Evolutionary conservation across 2,329 filamentous ascomycete genomes (phyloP).

Genomic region (Fusarium nisikadoi): DNA sequence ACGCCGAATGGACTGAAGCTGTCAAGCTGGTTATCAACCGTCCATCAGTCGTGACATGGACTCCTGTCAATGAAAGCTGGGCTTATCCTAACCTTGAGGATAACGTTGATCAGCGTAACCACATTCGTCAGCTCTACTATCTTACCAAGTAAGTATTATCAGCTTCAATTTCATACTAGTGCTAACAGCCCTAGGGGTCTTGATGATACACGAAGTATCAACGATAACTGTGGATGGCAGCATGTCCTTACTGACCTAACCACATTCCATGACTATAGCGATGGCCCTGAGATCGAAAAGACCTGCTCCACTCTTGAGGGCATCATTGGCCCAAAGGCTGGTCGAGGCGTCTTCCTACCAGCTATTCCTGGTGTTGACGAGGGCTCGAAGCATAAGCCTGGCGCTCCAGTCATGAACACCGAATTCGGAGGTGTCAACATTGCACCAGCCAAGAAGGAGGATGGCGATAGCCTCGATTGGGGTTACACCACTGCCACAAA

Average conservation of each 20-base stretch:
- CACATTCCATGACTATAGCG: constrained; percentile 75
- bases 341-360: constrained; percentile 63
- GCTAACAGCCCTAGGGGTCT: constrained; percentile 53
- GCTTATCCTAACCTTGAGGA: constrained; percentile 69
- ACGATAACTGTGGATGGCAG: constrained; percentile 79
- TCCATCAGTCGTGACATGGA: constrained; percentile 73
- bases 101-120: constrained; percentile 68
- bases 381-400: constrained; percentile 61
- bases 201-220: constrained; percentile 72
- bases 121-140: constrained; percentile 72
- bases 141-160: constrained; percentile 64
- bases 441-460: constrained; percentile 55
- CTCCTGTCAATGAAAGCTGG: constrained; percentile 73
- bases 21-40: constrained; percentile 74
- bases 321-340: constrained; percentile 64
- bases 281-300: constrained; percentile 64
- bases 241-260: constrained; percentile 72
- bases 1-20: constrained; percentile 71
- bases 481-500: constrained; percentile 75
- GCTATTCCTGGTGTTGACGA: constrained; percentile 56
- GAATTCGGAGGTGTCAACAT: constrained; percentile 78
- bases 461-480: constrained; percentile 65
- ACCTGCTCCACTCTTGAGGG: constrained; percentile 64
- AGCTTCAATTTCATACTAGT: constrained; percentile 32
- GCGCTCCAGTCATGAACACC: constrained; percentile 71